Conservation (phyloP, 2,329 filamentous ascomycete genomes). For the Hypocreales sp. region DNA sequence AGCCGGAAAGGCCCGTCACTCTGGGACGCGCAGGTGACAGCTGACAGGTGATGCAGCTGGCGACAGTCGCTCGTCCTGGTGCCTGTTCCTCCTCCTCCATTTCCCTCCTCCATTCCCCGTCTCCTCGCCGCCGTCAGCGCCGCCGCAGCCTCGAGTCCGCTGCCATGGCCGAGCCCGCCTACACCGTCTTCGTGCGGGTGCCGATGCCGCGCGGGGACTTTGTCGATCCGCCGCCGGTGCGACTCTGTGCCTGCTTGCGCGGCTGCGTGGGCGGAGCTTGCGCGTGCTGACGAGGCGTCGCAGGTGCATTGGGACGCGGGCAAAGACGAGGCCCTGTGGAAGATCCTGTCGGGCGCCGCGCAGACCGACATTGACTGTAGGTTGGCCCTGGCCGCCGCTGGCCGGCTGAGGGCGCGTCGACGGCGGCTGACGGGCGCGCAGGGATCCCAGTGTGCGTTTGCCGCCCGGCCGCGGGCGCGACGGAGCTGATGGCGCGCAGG, state of each 20-base stretch:
- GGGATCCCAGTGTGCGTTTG: constrained; percentile 58
- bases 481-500: too few relatives aligned
- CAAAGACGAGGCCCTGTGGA: constrained; percentile 85
- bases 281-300: constrained; percentile 1
- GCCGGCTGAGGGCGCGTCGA: too few relatives aligned
- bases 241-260: too few relatives aligned
- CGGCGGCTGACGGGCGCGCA: constrained; percentile 18
- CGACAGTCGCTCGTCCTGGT: not conserved
- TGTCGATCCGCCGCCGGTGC: constrained; percentile 73
- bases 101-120: not conserved
- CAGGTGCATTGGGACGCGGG: constrained; percentile 76
- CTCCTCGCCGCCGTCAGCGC: too few relatives aligned
- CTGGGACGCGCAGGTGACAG: not conserved
- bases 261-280: too few relatives aligned
- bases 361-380: constrained; percentile 81
- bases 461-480: too few relatives aligned
- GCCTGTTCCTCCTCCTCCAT: not conserved
- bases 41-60: too few relatives aligned
- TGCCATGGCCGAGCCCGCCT: constrained; percentile 36
- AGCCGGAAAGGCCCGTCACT: not conserved
- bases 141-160: too few relatives aligned
- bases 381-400: too few relatives aligned
- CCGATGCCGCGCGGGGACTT: constrained; percentile 80
- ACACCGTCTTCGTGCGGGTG: constrained; percentile 76
- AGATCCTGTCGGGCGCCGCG: constrained; percentile 66